phyloP scores from a whole-genome alignment of 129 eudicot species.

The Artemisia argyi region DNA sequence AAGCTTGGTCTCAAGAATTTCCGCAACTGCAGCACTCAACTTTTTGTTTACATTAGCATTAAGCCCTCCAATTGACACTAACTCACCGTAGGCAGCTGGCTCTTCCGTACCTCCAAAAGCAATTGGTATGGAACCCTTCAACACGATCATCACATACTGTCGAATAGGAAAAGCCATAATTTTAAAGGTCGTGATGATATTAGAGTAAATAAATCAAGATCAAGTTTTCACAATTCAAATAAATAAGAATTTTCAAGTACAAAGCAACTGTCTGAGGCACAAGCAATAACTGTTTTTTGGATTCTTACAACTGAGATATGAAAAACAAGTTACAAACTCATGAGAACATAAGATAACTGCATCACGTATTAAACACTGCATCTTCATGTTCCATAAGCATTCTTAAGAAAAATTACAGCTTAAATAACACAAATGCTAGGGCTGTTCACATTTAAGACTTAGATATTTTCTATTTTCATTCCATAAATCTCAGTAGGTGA shows the following conservation, averaged over 20 bases:
- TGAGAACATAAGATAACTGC: not conserved
- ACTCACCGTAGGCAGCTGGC: slow-evolving; percentile 92
- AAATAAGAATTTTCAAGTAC: not conserved
- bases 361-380: not conserved
- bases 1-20: slow-evolving; percentile 73
- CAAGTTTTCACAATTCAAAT: no score
- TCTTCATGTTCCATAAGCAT: not conserved
- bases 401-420: not conserved
- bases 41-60: slow-evolving; percentile 76
- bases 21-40: slow-evolving; percentile 77
- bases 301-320: not conserved
- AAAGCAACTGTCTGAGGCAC: not conserved
- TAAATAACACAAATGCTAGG: slow-evolving; percentile 5
- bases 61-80: slow-evolving; percentile 95
- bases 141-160: slow-evolving; percentile 94
- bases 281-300: not conserved
- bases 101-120: slow-evolving; percentile 91
- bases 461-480: not conserved
- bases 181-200: not conserved
- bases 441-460: not conserved
- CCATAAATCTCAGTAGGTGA: no score
- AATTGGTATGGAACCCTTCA: slow-evolving; percentile 85
- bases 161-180: slow-evolving; percentile 7
- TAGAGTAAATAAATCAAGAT: not conserved
- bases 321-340: not conserved